Conservation (phyloP, 2,329 filamentous ascomycete species). For the Monilinia polystroma region DNA sequence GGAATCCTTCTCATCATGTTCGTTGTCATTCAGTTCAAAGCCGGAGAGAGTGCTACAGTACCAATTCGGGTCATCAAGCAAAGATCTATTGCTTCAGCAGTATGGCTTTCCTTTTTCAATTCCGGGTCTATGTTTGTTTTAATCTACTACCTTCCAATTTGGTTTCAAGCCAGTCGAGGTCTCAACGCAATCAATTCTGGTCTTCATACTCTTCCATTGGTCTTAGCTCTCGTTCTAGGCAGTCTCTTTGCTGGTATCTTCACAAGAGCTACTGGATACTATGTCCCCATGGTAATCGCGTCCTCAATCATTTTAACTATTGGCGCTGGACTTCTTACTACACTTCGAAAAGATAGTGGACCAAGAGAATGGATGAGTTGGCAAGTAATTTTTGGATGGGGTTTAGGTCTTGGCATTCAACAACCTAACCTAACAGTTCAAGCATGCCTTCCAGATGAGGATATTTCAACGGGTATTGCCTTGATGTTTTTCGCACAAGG, state of each 20-base stretch:
- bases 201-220: constrained; percentile 41
- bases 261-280: constrained; percentile 37
- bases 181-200: constrained; percentile 43
- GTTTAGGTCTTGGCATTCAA: constrained; percentile 39
- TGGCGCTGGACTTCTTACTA: constrained; percentile 45
- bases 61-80: constrained; percentile 44
- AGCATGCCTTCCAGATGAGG: constrained; percentile 32
- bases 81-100: constrained; percentile 41
- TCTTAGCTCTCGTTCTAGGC: constrained; percentile 40
- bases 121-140: constrained; percentile 45
- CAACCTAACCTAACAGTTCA: constrained; percentile 37
- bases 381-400: constrained; percentile 36
- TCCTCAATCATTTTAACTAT: constrained; percentile 38
- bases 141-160: constrained; percentile 48
- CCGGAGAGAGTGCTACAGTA: constrained; percentile 42
- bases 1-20: constrained; percentile 38
- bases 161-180: constrained; percentile 49
- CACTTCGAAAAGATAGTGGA: constrained; percentile 40
- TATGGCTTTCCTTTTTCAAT: constrained; percentile 40
- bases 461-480: constrained; percentile 39
- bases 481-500: constrained; percentile 42
- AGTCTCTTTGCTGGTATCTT: constrained; percentile 39
- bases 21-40: constrained; percentile 40
- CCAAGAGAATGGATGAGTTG: constrained; percentile 42
- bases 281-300: constrained; percentile 33